A percentile compares a stretch with the other conserved stretches of the same genome.
phyloP scores from a whole-genome alignment of 73 alveolate genomes.

The Tetrahymena thermophila region DNA sequence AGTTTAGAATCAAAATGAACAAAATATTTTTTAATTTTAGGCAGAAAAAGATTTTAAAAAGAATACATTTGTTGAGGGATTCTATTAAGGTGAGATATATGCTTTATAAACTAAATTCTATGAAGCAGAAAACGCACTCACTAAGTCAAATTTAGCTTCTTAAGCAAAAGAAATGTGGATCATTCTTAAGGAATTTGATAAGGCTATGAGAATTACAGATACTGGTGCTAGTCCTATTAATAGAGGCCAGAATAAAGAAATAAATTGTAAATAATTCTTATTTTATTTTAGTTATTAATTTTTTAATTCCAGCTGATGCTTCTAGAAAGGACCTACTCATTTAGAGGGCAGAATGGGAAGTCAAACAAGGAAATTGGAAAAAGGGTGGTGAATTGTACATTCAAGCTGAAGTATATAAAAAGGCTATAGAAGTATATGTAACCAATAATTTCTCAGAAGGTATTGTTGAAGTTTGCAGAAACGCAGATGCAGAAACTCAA shows the following conservation, averaged over 20 bases:
- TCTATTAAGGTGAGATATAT: not conserved
- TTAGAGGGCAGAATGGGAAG: not conserved
- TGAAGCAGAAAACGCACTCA: not conserved
- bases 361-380: not conserved
- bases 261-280: not conserved
- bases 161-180: not conserved
- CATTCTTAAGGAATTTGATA: not conserved
- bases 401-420: not conserved
- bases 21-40: not conserved
- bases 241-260: not conserved
- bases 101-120: not conserved
- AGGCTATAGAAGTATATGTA: not conserved
- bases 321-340: not conserved
- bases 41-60: not conserved
- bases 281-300: not conserved
- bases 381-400: not conserved
- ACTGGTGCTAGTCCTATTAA: not conserved
- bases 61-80: not conserved
- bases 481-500: slow-evolving; percentile 9
- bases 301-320: not conserved
- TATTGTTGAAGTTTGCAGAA: slow-evolving; percentile 34
- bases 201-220: not conserved
- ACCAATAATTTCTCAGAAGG: slow-evolving; percentile 11
- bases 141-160: not conserved
- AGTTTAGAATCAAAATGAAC: too few species aligned